phyloP scores from a whole-genome alignment of 164 flowering plant species.

The Vitis rupestris region DNA sequence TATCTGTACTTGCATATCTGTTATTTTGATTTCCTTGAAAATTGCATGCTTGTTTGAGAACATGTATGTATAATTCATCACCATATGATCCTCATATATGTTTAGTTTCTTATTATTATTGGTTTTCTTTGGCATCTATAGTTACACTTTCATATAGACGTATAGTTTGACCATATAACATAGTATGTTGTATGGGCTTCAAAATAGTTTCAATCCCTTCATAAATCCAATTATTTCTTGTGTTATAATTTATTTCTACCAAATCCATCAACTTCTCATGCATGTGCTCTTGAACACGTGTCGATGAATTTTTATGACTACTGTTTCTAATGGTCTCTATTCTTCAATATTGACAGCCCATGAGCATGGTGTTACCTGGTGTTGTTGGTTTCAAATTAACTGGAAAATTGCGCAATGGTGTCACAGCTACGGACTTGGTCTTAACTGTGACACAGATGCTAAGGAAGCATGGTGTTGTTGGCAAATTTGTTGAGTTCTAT shows the following conservation, averaged over 20 bases:
- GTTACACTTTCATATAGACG: no score
- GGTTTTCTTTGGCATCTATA: no score
- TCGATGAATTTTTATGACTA: background rate
- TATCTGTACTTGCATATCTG: no score
- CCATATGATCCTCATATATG: no score
- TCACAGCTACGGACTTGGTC: constrained; percentile 95
- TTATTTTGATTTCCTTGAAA: no score
- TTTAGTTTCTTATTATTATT: no score
- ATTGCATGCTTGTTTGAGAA: no score
- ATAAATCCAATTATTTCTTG: no score
- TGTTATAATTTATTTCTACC: background rate
- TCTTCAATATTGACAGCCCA: constrained; percentile 53
- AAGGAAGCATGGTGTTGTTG: constrained; percentile 94
- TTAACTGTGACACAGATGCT: constrained; percentile 92
- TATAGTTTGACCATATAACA: no score
- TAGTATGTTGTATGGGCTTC: no score
- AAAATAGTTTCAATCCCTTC: no score
- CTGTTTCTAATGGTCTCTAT: background rate
- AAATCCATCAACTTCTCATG: background rate
- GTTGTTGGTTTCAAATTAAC: constrained; percentile 89
- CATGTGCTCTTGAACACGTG: background rate
- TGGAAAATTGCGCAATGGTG: constrained; percentile 78
- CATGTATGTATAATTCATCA: no score
- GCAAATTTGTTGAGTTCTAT: constrained; percentile 93
- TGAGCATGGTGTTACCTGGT: constrained; percentile 99